Evolutionary conservation across 1,139 yeast species (phyloP), one percentile per base, ranked within the genome.

Genomic region (Candida smagusa): DNA sequence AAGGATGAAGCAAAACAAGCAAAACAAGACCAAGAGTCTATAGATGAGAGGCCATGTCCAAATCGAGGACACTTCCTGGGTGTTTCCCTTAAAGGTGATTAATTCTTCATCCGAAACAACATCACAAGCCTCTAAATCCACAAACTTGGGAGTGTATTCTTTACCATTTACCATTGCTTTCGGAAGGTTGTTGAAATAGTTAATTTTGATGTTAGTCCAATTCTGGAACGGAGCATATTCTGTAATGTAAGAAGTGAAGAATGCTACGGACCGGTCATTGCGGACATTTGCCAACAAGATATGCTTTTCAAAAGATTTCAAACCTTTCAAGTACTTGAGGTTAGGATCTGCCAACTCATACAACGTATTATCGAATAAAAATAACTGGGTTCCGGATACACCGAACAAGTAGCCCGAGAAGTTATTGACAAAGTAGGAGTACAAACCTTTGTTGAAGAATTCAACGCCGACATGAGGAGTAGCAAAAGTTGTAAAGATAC

Each of bases 401-500:
- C 96, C 96, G 22, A 88, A 65, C 2, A 85, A 52, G 42, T 70
- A 70, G 1, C 78, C 67, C 0, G 96, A 96, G 12, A 83, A 37
- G 8, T 60, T 50, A 49, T 84, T 85, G 37, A 85, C 63, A 1
- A 76, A 36, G 9, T 56, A 50, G 39, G 79, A 75, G 41, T 74
- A 63, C 8, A 71, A 41, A 8, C 67, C 58, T 8, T 64, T 58
- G 12, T 60, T 59, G 50, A 67, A 73, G 49, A 76, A 77, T 32
- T 71, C 72, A 9, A 84, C 74, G 0, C 96, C 96, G 6, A 87
- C 65, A 61, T 90, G 97, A 1, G 97, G 97, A 2, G 96, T 82
- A 2, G 97, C 97, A 65, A 89, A 84, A 0, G 96, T 85, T 11
- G 89, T 72, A 53, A 83, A 84, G 36, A 79, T 64, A 2, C 75